A percentile compares a stretch with the other conserved stretches of the same genome.
These are phyloP conservation scores for Turnera subulata DNA, from an alignment of 345 rosid genomes.

Conservation along the genomic window DNA sequence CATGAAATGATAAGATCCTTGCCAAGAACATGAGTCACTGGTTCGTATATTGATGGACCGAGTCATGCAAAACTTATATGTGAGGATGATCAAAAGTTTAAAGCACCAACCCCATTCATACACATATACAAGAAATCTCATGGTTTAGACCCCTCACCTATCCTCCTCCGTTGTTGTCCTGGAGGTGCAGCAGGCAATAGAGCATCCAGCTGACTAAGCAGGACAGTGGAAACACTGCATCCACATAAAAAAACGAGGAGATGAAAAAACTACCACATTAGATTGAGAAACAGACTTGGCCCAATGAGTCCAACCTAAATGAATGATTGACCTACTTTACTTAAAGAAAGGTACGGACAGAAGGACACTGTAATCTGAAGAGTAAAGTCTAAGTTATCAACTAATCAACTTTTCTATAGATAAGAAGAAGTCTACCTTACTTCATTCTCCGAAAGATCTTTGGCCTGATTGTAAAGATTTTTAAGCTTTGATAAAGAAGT, in stretches of 20 bases:
- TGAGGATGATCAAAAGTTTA: neutral
- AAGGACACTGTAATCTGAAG: neutral
- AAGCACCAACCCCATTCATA: conserved; percentile 6
- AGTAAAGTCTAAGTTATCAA: neutral
- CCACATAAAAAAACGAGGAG: conserved; percentile 13
- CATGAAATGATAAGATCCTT: too few species aligned
- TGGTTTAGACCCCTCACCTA: conserved; percentile 45
- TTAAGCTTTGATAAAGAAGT: conserved; percentile 57
- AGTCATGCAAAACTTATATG: neutral
- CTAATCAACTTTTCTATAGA: neutral
- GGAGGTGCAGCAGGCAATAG: conserved; percentile 68
- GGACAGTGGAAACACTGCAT: conserved; percentile 48
- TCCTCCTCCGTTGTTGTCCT: conserved; percentile 70
- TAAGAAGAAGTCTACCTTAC: conserved; percentile 42
- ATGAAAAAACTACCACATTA: conserved; percentile 1
- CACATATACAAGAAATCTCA: neutral
- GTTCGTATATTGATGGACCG: neutral
- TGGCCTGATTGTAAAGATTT: conserved; percentile 57
- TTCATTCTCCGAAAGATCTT: conserved; percentile 87
- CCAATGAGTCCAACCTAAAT: neutral
- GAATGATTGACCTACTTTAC: neutral
- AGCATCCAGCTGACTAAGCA: conserved; percentile 65
- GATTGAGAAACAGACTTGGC: neutral
- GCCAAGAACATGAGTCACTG: neutral
- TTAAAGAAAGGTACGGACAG: too few species aligned